Conservation (phyloP, 2,329 filamentous ascomycete species). For the Chalaropsis thielavioides region DNA sequence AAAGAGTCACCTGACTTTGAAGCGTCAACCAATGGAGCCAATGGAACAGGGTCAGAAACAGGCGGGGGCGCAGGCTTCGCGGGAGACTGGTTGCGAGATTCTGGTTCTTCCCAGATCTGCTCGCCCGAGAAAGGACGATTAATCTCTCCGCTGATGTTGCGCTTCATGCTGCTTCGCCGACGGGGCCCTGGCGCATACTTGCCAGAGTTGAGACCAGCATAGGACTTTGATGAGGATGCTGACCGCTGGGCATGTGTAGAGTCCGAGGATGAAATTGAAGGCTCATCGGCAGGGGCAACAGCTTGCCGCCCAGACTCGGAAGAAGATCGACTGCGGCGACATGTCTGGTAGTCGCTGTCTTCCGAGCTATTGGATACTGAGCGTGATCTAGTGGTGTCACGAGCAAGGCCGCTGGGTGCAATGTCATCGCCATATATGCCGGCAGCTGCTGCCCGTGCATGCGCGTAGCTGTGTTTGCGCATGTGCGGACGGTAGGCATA, state of each 20-base stretch:
- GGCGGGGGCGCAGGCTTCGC: conserved; percentile 3
- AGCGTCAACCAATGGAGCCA: background rate
- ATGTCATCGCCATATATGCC: conserved; percentile 36
- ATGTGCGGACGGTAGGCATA: conserved; percentile 56
- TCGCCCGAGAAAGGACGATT: conserved; percentile 56
- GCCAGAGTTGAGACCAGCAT: conserved; percentile 21
- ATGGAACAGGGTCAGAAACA: conserved; percentile 22
- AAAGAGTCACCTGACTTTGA: background rate
- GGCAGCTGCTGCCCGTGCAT: conserved; percentile 47
- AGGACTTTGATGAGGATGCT: conserved; percentile 12
- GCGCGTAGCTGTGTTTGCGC: conserved; percentile 56
- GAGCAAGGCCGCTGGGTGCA: conserved; percentile 32
- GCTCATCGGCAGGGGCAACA: conserved; percentile 7
- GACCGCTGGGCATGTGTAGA: conserved; percentile 1
- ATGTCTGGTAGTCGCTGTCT: conserved; percentile 29
- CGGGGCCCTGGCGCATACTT: conserved; percentile 26
- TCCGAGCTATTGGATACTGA: conserved; percentile 40
- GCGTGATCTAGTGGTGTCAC: conserved; percentile 27
- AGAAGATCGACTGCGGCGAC: conserved; percentile 9
- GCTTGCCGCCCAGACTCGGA: conserved; percentile 10
- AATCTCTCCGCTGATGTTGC: conserved; percentile 56
- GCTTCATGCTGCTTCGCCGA: conserved; percentile 50
- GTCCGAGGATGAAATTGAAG: conserved; percentile 11
- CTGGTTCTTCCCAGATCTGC: conserved; percentile 81
- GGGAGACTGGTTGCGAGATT: conserved; percentile 26